Percentiles rank a stretch among this genome's conserved stretches.
Conservation (phyloP, 2,329 filamentous ascomycete species). For the Cercospora beticola region DNA sequence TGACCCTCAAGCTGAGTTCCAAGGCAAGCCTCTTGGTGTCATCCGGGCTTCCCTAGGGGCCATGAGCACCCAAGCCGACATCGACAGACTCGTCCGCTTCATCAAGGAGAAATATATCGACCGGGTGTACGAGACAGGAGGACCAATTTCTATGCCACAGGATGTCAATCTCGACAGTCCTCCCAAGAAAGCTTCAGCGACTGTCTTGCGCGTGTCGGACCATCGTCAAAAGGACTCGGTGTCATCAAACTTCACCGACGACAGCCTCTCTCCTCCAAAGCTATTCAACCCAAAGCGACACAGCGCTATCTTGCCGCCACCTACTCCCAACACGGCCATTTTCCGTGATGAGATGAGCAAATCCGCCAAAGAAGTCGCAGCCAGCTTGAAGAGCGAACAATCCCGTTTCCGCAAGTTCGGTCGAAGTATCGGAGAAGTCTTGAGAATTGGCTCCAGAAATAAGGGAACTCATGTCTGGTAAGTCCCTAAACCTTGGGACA, state of each 20-base stretch:
- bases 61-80: conserved; percentile 76
- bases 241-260: not conserved
- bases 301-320: conserved; percentile 7
- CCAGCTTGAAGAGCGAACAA: conserved; percentile 18
- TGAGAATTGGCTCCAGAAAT: conserved; percentile 5
- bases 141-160: conserved; percentile 18
- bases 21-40: conserved; percentile 83
- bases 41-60: conserved; percentile 82
- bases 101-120: conserved; percentile 29
- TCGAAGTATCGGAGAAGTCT: conserved; percentile 22
- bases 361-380: not conserved
- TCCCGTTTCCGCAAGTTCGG: conserved; percentile 13
- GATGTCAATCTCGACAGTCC: conserved; percentile 5
- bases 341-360: not conserved
- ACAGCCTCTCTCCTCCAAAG: not conserved
- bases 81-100: conserved; percentile 62
- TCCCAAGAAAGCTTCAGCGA: conserved; percentile 16
- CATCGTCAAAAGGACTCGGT: conserved; percentile 6
- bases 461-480: conserved; percentile 9
- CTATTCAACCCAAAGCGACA: not conserved
- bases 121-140: conserved; percentile 10
- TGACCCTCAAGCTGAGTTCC: conserved; percentile 73
- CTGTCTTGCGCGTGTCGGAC: conserved; percentile 16
- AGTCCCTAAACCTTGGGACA: not conserved
- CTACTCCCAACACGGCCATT: conserved; percentile 6